Conservation (phyloP, 2,329 filamentous ascomycete genomes). For the Parasarocladium wereldwijsianum region DNA sequence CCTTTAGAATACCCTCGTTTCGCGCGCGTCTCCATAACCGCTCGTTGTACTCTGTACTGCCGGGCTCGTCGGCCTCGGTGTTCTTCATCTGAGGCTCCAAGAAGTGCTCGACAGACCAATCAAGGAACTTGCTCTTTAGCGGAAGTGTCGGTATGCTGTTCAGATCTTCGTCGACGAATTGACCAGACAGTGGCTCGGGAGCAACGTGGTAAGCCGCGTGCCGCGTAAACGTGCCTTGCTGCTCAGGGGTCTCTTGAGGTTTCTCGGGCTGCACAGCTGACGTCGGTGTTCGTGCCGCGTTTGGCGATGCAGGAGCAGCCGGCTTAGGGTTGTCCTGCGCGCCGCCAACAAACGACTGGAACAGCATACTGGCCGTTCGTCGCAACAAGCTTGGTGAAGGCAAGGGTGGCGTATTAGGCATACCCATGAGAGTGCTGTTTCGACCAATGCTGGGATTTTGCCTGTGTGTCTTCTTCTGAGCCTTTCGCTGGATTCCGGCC, state of each 20-base stretch:
- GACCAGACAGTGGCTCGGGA: slow-evolving; percentile 64
- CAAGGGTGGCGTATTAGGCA: slow-evolving; percentile 25
- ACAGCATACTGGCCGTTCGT: slow-evolving; percentile 48
- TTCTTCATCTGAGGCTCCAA: slow-evolving; percentile 97
- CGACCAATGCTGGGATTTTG: slow-evolving; percentile 25
- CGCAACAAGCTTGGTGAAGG: slow-evolving; percentile 45
- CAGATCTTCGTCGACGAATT: slow-evolving; percentile 50
- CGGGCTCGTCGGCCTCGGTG: slow-evolving; percentile 88
- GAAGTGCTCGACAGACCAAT: slow-evolving; percentile 97
- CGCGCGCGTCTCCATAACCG: slow-evolving; percentile 82
- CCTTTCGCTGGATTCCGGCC: slow-evolving; percentile 50
- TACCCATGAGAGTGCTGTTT: slow-evolving; percentile 25
- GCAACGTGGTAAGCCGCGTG: slow-evolving; percentile 62
- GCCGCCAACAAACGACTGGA: slow-evolving; percentile 41
- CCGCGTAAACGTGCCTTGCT: slow-evolving; percentile 52
- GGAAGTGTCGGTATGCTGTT: slow-evolving; percentile 52
- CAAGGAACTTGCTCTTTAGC: slow-evolving; percentile 68
- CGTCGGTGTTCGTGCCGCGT: slow-evolving; percentile 15
- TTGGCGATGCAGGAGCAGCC: slow-evolving; percentile 13
- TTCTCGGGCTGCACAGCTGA: slow-evolving; percentile 23
- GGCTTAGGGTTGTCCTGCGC: slow-evolving; percentile 28
- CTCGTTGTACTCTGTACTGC: slow-evolving; percentile 91
- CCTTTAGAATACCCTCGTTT: slow-evolving; percentile 82
- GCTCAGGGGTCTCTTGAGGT: slow-evolving; percentile 48
- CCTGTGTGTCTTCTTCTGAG: slow-evolving; percentile 30